Percentiles rank a stretch among this genome's conserved stretches.
Conservation (phyloP, 257 asterid species). For the Jacaranda copaia region DNA sequence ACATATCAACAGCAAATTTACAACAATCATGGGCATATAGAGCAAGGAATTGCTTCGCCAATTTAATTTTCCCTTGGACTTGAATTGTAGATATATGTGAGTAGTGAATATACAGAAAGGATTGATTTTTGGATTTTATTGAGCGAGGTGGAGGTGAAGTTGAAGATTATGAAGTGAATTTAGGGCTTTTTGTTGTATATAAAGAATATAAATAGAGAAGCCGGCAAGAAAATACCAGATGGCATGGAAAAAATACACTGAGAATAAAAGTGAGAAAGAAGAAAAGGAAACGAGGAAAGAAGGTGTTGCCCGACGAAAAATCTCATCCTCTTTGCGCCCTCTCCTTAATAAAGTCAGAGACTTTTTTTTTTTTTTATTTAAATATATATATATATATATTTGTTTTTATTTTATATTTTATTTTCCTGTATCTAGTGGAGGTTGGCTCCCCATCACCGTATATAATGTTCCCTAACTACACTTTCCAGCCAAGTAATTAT, state of each 20-base stretch:
- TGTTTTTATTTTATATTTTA: neutral
- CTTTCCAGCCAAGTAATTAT: constrained; percentile 46
- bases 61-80: neutral
- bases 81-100: neutral
- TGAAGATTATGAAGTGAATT: neutral
- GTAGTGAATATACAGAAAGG: no score
- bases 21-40: constrained; percentile 43
- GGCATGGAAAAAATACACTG: neutral
- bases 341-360: no score
- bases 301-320: neutral
- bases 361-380: neutral
- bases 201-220: constrained; percentile 8
- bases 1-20: constrained; percentile 36
- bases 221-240: no score
- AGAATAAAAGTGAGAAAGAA: neutral
- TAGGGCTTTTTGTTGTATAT: neutral
- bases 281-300: constrained; percentile 1
- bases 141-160: neutral
- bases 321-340: neutral
- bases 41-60: neutral
- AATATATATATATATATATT: neutral
- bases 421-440: constrained; percentile 28
- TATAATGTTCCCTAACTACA: constrained; percentile 27
- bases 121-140: no score
- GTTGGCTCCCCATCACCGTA: constrained; percentile 42